phyloP scores from a whole-genome alignment of 2,329 filamentous ascomycete species.

The Stachybotrys chlorohalonatus region DNA sequence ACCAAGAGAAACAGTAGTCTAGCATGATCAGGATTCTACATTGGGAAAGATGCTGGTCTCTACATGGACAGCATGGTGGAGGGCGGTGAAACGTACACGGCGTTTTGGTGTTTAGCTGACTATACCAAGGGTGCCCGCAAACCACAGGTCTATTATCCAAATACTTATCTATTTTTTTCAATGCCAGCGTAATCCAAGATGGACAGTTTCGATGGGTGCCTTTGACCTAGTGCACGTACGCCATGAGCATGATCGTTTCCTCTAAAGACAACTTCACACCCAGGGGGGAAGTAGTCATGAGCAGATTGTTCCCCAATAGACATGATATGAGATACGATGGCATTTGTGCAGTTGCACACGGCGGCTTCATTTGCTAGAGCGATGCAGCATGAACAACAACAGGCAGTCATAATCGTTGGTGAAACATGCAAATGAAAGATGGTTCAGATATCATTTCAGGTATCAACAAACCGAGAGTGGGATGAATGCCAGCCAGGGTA shows the following conservation, averaged over 20 bases:
- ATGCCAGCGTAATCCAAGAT: not conserved
- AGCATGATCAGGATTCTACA: not conserved
- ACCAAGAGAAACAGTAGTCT: not conserved
- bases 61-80: not conserved
- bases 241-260: too few relatives aligned
- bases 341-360: not conserved
- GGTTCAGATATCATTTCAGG: not conserved
- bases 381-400: not conserved
- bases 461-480: not conserved
- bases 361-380: not conserved
- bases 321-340: too few relatives aligned
- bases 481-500: not conserved
- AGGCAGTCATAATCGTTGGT: not conserved
- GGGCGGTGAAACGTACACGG: conserved; percentile 4
- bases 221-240: too few relatives aligned
- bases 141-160: not conserved
- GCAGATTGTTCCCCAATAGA: too few relatives aligned
- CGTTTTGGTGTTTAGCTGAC: conserved; percentile 24
- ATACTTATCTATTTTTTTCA: not conserved
- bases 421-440: not conserved
- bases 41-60: not conserved
- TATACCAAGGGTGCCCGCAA: conserved; percentile 16
- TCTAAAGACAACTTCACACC: too few relatives aligned
- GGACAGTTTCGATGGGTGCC: not conserved
- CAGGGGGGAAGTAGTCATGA: too few relatives aligned